Base-by-base conservation (phyloP, 768 basidiomycete species). In the Tylopilus vinaceipallidus region DNA sequence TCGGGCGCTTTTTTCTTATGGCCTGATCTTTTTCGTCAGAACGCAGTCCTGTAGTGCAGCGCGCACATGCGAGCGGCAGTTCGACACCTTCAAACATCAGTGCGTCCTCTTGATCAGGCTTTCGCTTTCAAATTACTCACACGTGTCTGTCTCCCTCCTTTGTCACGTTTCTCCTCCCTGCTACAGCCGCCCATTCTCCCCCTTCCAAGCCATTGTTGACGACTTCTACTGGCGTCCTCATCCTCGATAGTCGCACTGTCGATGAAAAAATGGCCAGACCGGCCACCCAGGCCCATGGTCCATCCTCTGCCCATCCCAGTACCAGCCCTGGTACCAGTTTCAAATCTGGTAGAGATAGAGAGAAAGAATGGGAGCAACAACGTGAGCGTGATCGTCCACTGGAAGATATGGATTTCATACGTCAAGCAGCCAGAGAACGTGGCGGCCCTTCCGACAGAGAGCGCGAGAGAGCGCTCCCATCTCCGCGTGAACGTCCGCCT, bases 231-330 rank as follows among this genome's bases (percentile, higher is more conserved):
- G 64, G 64, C 27, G 52, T 57, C 24, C 63, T 65, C 50, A 55
- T 65, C 40, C 65, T 67, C 41, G 67, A 66, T 42, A 55, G 66
- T 29, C 66, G 62, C 29, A 68, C 64, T 6, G 65, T 58, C 8
- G 64, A 65, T 20, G 64, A 65, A 19, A 64, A 65, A 19, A 62
- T 66, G 52, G 51, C 62, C 2, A 61, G 65, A 47, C 50, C 57
- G 1, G 10, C 60, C n/a, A 24, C 49, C 6, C 64, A 67, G n/a
- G n/a, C 43, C 0, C 58, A 64, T 20, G 43, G 37, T 7, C 33
- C 58, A 0, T 33, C 61, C 7, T 47, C 63, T 14, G 34, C 50
- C 32, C 63, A 61, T 43, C 58, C 58, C 17, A 52, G 37, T 43
- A 55, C 66, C n/a, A 65, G 55, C 33, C 52, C 63, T 3, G 52